Evolutionary conservation across 1,284 basidiomycete species (phyloP).

Genomic region (Microbotryum lychnidis-dioicae): DNA sequence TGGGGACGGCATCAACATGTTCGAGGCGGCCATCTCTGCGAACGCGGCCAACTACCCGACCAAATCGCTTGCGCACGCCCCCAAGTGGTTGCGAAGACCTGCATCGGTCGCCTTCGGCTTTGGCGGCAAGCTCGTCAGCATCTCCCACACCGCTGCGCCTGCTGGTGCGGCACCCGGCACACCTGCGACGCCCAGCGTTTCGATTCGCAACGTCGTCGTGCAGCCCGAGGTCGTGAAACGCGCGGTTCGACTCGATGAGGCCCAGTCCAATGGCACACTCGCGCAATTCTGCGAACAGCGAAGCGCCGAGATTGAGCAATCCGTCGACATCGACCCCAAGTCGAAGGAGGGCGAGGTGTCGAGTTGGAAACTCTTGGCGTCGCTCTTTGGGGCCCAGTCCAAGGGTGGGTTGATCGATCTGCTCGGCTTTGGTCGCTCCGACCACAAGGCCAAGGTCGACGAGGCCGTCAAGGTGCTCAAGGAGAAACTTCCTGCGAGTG

Average conservation of each 20-base stretch:
- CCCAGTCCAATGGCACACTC: slow-evolving; percentile 56
- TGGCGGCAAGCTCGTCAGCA: slow-evolving; percentile 65
- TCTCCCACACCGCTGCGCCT: slow-evolving; percentile 48
- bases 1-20: slow-evolving; percentile 64
- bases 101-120: slow-evolving; percentile 81
- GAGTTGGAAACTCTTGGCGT: slow-evolving; percentile 70
- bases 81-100: slow-evolving; percentile 90
- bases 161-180: slow-evolving; percentile 56
- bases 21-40: slow-evolving; percentile 56
- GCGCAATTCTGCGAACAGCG: slow-evolving; percentile 59
- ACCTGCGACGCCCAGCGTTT: slow-evolving; percentile 39
- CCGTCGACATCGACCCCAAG: slow-evolving; percentile 36
- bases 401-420: slow-evolving; percentile 71
- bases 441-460: slow-evolving; percentile 68
- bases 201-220: slow-evolving; percentile 61
- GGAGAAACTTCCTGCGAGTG: slow-evolving; percentile 38
- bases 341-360: slow-evolving; percentile 42
- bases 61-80: slow-evolving; percentile 80
- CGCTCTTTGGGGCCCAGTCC: slow-evolving; percentile 80
- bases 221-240: slow-evolving; percentile 70
- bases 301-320: slow-evolving; percentile 42
- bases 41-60: slow-evolving; percentile 39
- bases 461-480: slow-evolving; percentile 71
- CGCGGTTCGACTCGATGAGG: slow-evolving; percentile 61
- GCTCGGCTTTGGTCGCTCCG: slow-evolving; percentile 85